phyloP scores from a whole-genome alignment of 164 flowering plant species.

The Protea cynaroides region DNA sequence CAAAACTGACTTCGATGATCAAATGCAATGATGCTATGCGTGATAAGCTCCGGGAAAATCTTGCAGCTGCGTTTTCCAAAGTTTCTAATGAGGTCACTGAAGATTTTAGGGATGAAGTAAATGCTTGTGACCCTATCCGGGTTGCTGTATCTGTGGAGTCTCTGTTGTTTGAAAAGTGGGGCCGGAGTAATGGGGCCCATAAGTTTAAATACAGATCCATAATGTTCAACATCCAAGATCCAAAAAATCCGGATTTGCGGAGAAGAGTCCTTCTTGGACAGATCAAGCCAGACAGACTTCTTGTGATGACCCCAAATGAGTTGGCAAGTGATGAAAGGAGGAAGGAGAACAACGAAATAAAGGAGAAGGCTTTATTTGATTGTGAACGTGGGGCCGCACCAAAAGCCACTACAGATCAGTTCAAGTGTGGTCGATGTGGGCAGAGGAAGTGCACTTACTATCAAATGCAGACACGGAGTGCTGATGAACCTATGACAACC shows the following conservation, averaged over 20 bases:
- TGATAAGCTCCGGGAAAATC: slow-evolving; percentile 72
- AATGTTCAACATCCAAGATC: slow-evolving; percentile 80
- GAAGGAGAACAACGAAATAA: slow-evolving; percentile 48
- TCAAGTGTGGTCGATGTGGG: slow-evolving; percentile 82
- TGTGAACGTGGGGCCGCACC: slow-evolving; percentile 63
- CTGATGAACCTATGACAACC: slow-evolving; percentile 99
- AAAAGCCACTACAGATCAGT: slow-evolving; percentile 77
- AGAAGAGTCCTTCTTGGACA: slow-evolving; percentile 79
- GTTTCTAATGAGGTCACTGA: slow-evolving; percentile 59
- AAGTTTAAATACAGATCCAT: slow-evolving; percentile 76
- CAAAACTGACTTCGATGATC: slow-evolving; percentile 60
- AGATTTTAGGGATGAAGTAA: slow-evolving; percentile 41
- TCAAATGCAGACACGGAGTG: slow-evolving; percentile 95
- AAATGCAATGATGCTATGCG: slow-evolving; percentile 65
- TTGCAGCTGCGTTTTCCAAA: slow-evolving; percentile 72
- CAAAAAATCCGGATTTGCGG: slow-evolving; percentile 81
- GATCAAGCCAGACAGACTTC: slow-evolving; percentile 54
- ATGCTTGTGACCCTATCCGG: slow-evolving; percentile 62
- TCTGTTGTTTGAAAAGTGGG: slow-evolving; percentile 71
- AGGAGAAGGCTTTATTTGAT: slow-evolving; percentile 68
- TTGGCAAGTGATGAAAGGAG: slow-evolving; percentile 85
- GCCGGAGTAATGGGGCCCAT: slow-evolving; percentile 64
- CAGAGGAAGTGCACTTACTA: slow-evolving; percentile 77
- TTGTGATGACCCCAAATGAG: slow-evolving; percentile 57
- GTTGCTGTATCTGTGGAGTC: slow-evolving; percentile 85